Percentiles rank a stretch among this genome's conserved stretches.
Evolutionary conservation across 1,284 basidiomycete genomes (phyloP).

Genomic region (Sparassis latifolia): DNA sequence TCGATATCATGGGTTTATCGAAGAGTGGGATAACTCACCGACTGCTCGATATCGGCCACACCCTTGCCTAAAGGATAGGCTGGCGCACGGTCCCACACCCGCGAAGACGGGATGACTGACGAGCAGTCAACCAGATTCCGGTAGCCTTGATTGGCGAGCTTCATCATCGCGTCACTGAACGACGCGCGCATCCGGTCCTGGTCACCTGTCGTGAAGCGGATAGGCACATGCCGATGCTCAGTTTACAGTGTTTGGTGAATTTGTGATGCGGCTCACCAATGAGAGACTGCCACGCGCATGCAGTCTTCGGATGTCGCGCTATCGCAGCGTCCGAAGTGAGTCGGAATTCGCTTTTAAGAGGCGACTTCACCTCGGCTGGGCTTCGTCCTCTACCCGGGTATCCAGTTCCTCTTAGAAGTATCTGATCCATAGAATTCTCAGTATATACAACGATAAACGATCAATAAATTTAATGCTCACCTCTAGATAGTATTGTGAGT

Average conservation of each 20-base stretch:
- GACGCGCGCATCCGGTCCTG: background rate
- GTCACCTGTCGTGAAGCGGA: background rate
- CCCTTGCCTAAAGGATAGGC: background rate
- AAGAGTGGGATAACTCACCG: background rate
- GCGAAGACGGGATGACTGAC: slow-evolving; percentile 5
- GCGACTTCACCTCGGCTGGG: slow-evolving; percentile 9
- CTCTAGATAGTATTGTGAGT: slow-evolving; percentile 15
- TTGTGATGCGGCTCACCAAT: slow-evolving; percentile 3
- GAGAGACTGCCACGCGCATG: slow-evolving; percentile 14
- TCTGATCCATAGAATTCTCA: slow-evolving; percentile 1
- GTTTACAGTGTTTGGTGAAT: background rate
- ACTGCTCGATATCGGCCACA: background rate
- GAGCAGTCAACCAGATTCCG: slow-evolving; percentile 7
- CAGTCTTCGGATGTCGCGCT: slow-evolving; percentile 10
- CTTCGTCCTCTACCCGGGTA: slow-evolving; percentile 11
- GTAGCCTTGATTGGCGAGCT: slow-evolving; percentile 7
- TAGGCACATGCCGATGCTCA: background rate
- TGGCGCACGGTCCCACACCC: background rate
- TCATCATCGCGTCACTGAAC: slow-evolving; percentile 7
- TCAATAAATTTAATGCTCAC: slow-evolving; percentile 3
- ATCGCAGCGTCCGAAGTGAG: slow-evolving; percentile 13
- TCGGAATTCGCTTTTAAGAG: slow-evolving; percentile 9
- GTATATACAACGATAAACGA: background rate
- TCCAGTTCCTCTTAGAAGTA: slow-evolving; percentile 9
- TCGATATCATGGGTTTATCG: too few relatives aligned